phyloP scores from a whole-genome alignment of 1,139 yeast genomes.

The Neolecta irregularis region DNA sequence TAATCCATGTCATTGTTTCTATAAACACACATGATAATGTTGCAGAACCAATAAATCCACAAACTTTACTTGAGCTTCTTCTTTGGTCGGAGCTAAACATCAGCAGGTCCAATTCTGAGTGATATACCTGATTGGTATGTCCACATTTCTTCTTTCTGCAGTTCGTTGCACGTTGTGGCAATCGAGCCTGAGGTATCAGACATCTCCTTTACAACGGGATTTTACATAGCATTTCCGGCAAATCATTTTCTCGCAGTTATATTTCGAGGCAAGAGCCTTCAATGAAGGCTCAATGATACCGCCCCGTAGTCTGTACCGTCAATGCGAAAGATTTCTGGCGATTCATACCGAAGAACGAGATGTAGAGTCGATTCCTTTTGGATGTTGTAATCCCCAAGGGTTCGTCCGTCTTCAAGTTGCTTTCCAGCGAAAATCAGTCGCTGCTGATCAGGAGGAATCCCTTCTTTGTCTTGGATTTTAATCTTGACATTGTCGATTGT shows the following conservation, averaged over 20 bases:
- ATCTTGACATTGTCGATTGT: constrained; percentile 88
- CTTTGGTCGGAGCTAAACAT: constrained; percentile 32
- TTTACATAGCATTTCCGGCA: constrained; percentile 91
- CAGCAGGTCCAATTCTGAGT: constrained; percentile 30
- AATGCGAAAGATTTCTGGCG: no score
- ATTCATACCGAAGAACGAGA: constrained; percentile 74
- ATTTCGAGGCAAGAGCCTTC: constrained; percentile 97
- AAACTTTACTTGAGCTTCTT: constrained; percentile 96
- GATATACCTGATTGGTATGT: constrained; percentile 99
- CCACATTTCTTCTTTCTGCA: constrained; percentile 99
- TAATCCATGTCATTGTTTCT: no score
- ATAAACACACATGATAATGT: no score
- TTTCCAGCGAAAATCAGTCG: constrained; percentile 87
- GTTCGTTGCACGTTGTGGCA: constrained; percentile 99
- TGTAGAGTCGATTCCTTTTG: constrained; percentile 86
- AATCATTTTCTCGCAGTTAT: constrained; percentile 98
- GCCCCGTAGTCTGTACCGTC: constrained; percentile 87
- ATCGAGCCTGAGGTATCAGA: constrained; percentile 60
- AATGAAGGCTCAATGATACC: constrained; percentile 98
- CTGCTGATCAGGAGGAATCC: constrained; percentile 91
- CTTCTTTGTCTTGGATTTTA: constrained; percentile 89
- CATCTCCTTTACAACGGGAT: neutral
- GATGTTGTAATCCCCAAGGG: constrained; percentile 85
- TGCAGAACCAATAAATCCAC: no score
- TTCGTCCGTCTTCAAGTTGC: constrained; percentile 89